These are phyloP conservation scores for Lepidium sativum DNA, from an alignment of 345 rosid genomes.

Conservation along the genomic window DNA sequence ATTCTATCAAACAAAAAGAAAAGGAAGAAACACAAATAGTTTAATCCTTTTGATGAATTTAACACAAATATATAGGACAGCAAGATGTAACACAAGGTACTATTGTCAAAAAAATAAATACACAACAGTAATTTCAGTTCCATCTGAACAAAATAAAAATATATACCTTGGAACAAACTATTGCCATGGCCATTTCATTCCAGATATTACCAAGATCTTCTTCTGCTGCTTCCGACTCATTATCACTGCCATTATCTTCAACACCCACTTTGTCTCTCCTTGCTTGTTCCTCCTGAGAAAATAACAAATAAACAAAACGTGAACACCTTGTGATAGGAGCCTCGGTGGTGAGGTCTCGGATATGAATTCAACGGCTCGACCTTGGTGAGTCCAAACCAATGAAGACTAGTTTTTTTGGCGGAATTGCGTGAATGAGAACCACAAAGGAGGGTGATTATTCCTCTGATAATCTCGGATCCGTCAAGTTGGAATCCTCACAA, in stretches of 20 bases:
- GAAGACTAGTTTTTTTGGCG: too few relatives aligned
- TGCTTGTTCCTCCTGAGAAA: slow-evolving; percentile 26
- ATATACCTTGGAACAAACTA: slow-evolving; percentile 65
- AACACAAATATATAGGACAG: not conserved
- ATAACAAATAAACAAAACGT: not conserved
- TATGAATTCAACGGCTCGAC: too few relatives aligned
- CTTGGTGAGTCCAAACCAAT: too few relatives aligned
- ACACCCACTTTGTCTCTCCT: slow-evolving; percentile 36
- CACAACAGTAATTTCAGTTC: not conserved
- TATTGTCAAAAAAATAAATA: not conserved
- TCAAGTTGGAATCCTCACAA: too few relatives aligned
- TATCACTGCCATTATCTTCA: slow-evolving; percentile 37
- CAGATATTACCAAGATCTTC: slow-evolving; percentile 80
- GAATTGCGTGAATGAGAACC: too few relatives aligned
- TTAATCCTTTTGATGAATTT: not conserved
- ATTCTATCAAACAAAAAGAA: not conserved
- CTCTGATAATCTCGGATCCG: too few relatives aligned
- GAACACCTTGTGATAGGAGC: too few relatives aligned
- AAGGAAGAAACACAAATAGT: not conserved
- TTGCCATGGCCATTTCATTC: slow-evolving; percentile 70
- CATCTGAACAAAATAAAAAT: not conserved
- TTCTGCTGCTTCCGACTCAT: slow-evolving; percentile 33
- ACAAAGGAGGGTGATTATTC: too few relatives aligned
- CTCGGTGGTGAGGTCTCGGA: too few relatives aligned
- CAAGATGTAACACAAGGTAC: not conserved